Conservation (phyloP, 2,329 filamentous ascomycete species). For the Monosporascus sp. region DNA sequence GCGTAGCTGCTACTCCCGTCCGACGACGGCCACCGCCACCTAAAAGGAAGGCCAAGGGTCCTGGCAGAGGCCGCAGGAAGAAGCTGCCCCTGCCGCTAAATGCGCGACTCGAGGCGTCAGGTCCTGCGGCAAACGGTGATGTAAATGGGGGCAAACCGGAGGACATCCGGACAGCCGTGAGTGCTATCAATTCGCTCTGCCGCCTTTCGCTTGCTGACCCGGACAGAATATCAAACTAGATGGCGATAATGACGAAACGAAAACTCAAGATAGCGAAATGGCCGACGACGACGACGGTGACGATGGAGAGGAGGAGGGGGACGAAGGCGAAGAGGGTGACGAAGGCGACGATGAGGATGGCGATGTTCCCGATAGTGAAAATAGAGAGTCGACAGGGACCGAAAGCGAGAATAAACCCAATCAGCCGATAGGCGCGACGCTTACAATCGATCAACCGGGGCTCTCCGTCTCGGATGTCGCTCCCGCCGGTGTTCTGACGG, state of each 20-base stretch:
- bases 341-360: slow-evolving; percentile 40
- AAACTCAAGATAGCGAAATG: slow-evolving; percentile 48
- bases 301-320: slow-evolving; percentile 43
- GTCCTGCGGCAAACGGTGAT: slow-evolving; percentile 32
- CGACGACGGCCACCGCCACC: slow-evolving; percentile 67
- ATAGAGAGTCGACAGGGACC: slow-evolving; percentile 27
- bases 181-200: slow-evolving; percentile 6
- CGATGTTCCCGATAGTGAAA: slow-evolving; percentile 40
- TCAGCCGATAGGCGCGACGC: slow-evolving; percentile 26
- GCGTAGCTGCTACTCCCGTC: slow-evolving; percentile 36
- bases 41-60: slow-evolving; percentile 75
- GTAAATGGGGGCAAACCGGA: slow-evolving; percentile 34
- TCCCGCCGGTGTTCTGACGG: slow-evolving; percentile 11
- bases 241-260: slow-evolving; percentile 37
- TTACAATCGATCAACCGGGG: slow-evolving; percentile 21
- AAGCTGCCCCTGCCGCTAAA: slow-evolving; percentile 43
- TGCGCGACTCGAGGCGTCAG: slow-evolving; percentile 28
- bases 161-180: slow-evolving; percentile 34
- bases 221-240: slow-evolving; percentile 36
- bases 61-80: slow-evolving; percentile 75
- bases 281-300: slow-evolving; percentile 46
- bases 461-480: slow-evolving; percentile 13
- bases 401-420: slow-evolving; percentile 26
- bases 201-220: slow-evolving; percentile 10
- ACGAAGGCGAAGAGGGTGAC: slow-evolving; percentile 40